Conservation (phyloP, 352 stramenopile genomes). For the Globisporangium acanthophoron region DNA sequence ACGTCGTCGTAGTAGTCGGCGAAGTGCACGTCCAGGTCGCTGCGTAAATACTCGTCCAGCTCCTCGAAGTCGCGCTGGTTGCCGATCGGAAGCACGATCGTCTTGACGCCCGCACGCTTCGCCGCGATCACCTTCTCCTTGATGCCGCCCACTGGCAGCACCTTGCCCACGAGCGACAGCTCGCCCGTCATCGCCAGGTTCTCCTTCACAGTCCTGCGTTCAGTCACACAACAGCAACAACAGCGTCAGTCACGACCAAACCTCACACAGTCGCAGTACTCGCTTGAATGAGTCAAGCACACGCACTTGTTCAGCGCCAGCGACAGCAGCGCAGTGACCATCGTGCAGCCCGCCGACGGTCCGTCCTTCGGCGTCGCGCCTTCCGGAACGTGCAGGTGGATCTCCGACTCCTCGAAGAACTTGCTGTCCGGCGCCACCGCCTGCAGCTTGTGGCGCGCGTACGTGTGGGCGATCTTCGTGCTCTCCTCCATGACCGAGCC, state of each 20-base stretch:
- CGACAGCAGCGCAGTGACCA: conserved; percentile 96
- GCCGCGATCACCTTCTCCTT: conserved; percentile 99
- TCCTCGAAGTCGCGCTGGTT: conserved; percentile 97
- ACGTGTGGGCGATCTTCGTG: conserved; percentile 96
- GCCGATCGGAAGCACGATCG: conserved; percentile 90
- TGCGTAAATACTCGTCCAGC: conserved; percentile 95
- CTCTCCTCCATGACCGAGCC: conserved; percentile 99
- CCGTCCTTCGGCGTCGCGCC: conserved; percentile 98
- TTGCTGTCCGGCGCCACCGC: conserved; percentile 70
- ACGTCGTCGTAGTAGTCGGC: conserved; percentile 96
- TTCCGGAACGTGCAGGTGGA: conserved; percentile 98
- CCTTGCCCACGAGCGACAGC: conserved; percentile 96
- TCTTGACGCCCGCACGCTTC: conserved; percentile 92
- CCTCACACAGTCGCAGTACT: too few species aligned
- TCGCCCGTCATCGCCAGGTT: conserved; percentile 98
- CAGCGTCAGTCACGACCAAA: not conserved
- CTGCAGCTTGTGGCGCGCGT: conserved; percentile 81
- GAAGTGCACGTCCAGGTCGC: conserved; percentile 96
- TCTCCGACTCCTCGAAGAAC: conserved; percentile 94
- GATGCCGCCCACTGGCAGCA: conserved; percentile 98
- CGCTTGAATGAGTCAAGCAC: too few species aligned
- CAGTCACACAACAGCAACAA: not conserved
- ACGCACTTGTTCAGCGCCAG: conserved; percentile 91
- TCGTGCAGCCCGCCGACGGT: conserved; percentile 96
- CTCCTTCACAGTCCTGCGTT: conserved; percentile 79